A percentile compares a stretch with the other conserved stretches of the same genome.
Evolutionary conservation across 1,284 basidiomycete species (phyloP).

Genomic region (Sanghuangporus sanghuang): DNA sequence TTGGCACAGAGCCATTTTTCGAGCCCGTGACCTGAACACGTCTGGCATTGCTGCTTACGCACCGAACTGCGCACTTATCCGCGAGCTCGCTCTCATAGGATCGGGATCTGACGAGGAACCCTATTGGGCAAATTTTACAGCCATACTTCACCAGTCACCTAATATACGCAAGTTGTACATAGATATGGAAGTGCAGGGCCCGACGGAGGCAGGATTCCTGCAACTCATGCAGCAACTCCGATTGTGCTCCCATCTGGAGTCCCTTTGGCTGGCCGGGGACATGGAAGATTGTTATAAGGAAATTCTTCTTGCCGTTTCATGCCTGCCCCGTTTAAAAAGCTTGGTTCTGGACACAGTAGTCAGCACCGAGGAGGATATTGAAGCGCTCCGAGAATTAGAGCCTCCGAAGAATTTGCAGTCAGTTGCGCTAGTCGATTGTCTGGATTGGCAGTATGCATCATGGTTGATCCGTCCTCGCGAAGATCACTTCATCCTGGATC

Average conservation of each 20-base stretch:
- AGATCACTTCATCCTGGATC: not conserved
- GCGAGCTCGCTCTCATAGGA: slow-evolving; percentile 1
- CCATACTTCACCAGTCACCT: not conserved
- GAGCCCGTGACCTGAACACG: not conserved
- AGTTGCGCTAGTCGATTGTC: not conserved
- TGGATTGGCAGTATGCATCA: not conserved
- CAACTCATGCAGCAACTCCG: not conserved
- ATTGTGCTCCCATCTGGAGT: not conserved
- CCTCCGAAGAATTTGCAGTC: not conserved
- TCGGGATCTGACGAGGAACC: not conserved
- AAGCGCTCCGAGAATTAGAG: not conserved
- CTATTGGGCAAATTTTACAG: not conserved
- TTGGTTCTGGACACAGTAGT: slow-evolving; percentile 2
- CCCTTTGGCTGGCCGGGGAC: not conserved
- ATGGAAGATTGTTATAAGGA: not conserved
- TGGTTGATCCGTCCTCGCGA: not conserved
- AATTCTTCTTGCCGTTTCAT: not conserved
- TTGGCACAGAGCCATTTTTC: slow-evolving; percentile 1
- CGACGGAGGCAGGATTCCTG: not conserved
- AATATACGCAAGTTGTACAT: not conserved
- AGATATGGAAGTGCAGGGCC: not conserved
- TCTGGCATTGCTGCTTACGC: not conserved
- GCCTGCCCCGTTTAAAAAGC: not conserved
- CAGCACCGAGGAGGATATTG: not conserved
- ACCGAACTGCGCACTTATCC: not conserved